phyloP scores from a whole-genome alignment of 495 filamentous ascomycete species.

The Paragyromitra xinjiangensis region DNA sequence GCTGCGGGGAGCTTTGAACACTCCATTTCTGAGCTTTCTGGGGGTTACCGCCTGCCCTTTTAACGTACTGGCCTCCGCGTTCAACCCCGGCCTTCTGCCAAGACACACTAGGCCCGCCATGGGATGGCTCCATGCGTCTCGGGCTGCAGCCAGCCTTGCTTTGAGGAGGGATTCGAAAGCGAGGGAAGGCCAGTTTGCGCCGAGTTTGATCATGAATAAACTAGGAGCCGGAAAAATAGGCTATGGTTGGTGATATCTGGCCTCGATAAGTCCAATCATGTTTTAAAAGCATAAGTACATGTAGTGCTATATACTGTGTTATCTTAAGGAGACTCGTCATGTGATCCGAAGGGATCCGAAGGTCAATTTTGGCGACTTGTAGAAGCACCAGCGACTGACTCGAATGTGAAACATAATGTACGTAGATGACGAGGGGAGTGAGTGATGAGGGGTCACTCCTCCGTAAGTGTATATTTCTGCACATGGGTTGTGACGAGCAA shows the following conservation, averaged over 20 bases:
- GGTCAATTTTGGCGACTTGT: conserved; percentile 26
- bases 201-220: conserved; percentile 29
- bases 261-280: conserved; percentile 31
- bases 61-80: conserved; percentile 53
- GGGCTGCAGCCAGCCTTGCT: conserved; percentile 50
- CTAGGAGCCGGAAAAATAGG: conserved; percentile 39
- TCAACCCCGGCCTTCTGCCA: conserved; percentile 48
- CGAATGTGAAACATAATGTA: conserved; percentile 49
- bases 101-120: conserved; percentile 38
- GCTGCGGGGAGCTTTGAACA: conserved; percentile 50
- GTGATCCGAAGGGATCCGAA: conserved; percentile 29
- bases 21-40: conserved; percentile 54
- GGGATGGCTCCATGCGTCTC: conserved; percentile 44
- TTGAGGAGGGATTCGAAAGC: conserved; percentile 49
- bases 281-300: conserved; percentile 8
- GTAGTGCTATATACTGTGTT: conserved; percentile 3
- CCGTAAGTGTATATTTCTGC: conserved; percentile 15
- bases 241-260: conserved; percentile 41
- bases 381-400: conserved; percentile 31
- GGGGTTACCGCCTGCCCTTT: conserved; percentile 55
- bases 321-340: conserved; percentile 19
- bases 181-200: conserved; percentile 44
- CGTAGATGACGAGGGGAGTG: conserved; percentile 42
- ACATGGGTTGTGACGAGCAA: conserved; percentile 17
- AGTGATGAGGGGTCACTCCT: conserved; percentile 39